Percentiles rank a stretch among this genome's conserved stretches.
These are phyloP conservation scores for Fusarium sulawesiense DNA, from an alignment of 2,329 filamentous ascomycete genomes.

Conservation along the genomic window DNA sequence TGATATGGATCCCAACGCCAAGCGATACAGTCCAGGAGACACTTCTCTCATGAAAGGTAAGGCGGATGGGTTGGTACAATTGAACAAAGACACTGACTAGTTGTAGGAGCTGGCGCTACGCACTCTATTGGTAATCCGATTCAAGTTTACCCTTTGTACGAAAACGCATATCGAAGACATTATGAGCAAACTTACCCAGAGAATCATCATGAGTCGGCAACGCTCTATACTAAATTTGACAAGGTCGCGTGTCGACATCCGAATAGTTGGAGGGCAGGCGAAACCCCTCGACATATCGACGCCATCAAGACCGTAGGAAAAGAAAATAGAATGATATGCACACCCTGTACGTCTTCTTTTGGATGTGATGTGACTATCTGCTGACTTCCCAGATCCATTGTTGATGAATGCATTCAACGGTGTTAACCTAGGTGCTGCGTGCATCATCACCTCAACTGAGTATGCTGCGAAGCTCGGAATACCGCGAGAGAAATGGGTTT, in stretches of 20 bases:
- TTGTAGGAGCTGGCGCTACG: conserved; percentile 63
- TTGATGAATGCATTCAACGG: conserved; percentile 79
- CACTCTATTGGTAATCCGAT: conserved; percentile 72
- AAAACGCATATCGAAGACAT: conserved; percentile 70
- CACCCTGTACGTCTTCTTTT: conserved; percentile 64
- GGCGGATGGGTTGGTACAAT: rapidly evolving
- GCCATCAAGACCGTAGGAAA: conserved; percentile 64
- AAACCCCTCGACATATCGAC: conserved; percentile 57
- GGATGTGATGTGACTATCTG: rapidly evolving
- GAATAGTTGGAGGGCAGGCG: conserved; percentile 68
- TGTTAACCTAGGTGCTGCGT: conserved; percentile 71
- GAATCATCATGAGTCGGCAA: conserved; percentile 69
- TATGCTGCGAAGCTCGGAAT: conserved; percentile 66
- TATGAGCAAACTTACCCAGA: conserved; percentile 63
- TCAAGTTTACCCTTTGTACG: conserved; percentile 75
- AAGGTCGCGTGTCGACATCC: conserved; percentile 64
- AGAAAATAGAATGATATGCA: conserved; percentile 75
- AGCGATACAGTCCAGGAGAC: conserved; percentile 60
- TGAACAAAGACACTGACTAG: background rate
- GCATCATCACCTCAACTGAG: conserved; percentile 68
- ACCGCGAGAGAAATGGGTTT: conserved; percentile 69
- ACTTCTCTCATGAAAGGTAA: conserved; percentile 53
- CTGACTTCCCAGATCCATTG: conserved; percentile 64
- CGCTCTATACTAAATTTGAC: conserved; percentile 71
- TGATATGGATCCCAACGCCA: conserved; percentile 57